Percentiles rank a stretch among this genome's conserved stretches.
These are phyloP conservation scores for Boletus reticulatus DNA, from an alignment of 768 basidiomycete species.

Conservation along the genomic window DNA sequence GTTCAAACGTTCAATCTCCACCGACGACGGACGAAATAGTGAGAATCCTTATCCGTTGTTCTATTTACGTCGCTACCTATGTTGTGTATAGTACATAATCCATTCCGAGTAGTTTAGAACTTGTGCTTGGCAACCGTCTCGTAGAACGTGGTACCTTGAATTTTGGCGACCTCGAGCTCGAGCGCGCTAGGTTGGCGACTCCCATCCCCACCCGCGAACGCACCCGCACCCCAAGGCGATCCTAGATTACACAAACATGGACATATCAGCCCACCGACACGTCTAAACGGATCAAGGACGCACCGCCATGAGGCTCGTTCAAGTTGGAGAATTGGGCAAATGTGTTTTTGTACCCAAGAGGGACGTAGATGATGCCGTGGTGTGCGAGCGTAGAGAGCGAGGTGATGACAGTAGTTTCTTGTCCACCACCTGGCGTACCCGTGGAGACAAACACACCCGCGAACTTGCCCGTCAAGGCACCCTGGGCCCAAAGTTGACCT, in stretches of 20 bases:
- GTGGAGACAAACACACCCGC: constrained; percentile 74
- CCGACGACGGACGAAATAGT: too few species aligned
- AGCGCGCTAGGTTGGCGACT: constrained; percentile 45
- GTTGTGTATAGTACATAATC: too few species aligned
- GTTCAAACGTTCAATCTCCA: too few species aligned
- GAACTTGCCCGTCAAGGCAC: constrained; percentile 70
- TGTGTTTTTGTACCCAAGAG: constrained; percentile 62
- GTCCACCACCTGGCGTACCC: constrained; percentile 74
- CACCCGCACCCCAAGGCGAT: constrained; percentile 77
- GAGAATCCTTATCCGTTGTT: too few species aligned
- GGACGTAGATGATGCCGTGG: constrained; percentile 74
- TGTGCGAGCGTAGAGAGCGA: constrained; percentile 61
- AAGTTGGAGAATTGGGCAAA: constrained; percentile 41
- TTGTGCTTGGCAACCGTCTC: constrained; percentile 43
- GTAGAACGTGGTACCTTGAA: constrained; percentile 57
- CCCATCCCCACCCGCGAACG: constrained; percentile 48
- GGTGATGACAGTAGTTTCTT: constrained; percentile 56
- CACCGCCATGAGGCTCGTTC: constrained; percentile 57
- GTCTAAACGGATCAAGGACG: constrained; percentile 16
- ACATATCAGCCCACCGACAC: neutral
- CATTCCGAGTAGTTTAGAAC: neutral
- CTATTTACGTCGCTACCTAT: too few species aligned
- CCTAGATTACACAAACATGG: constrained; percentile 35
- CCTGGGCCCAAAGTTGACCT: constrained; percentile 59
- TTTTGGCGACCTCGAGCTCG: constrained; percentile 49